Conservation (phyloP, 2,329 filamentous ascomycete genomes). For the Fusarium buxicola region DNA sequence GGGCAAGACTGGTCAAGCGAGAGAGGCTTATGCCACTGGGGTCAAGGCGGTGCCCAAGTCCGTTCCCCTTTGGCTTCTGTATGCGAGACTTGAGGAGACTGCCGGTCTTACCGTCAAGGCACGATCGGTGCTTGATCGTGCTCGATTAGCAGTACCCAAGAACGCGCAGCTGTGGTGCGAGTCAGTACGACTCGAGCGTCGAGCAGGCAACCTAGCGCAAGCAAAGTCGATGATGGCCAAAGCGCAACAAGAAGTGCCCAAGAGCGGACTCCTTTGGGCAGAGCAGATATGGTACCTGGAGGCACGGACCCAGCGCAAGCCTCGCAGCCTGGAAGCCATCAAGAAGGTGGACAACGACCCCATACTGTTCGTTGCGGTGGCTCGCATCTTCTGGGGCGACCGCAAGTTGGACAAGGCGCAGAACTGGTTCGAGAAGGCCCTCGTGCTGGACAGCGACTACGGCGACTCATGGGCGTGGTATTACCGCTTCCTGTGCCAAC, state of each 20-base stretch:
- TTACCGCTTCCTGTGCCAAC: slow-evolving; percentile 90
- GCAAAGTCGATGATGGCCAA: slow-evolving; percentile 94
- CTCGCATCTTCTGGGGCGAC: slow-evolving; percentile 96
- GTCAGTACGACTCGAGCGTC: slow-evolving; percentile 90
- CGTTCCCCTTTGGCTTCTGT: slow-evolving; percentile 89
- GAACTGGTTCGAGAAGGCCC: slow-evolving; percentile 97
- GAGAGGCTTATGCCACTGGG: slow-evolving; percentile 89
- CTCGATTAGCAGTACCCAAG: slow-evolving; percentile 87
- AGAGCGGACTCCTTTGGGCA: slow-evolving; percentile 87
- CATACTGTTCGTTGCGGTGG: slow-evolving; percentile 88
- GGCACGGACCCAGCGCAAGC: slow-evolving; percentile 89
- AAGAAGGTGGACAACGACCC: slow-evolving; percentile 97
- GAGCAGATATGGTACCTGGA: slow-evolving; percentile 98
- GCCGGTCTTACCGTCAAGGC: slow-evolving; percentile 89
- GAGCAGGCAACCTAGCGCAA: slow-evolving; percentile 83
- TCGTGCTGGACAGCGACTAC: slow-evolving; percentile 84
- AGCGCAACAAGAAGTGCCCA: slow-evolving; percentile 90
- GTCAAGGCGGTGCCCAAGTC: slow-evolving; percentile 88
- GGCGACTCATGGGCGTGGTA: slow-evolving; percentile 99
- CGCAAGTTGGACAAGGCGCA: slow-evolving; percentile 92
- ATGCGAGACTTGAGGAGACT: slow-evolving; percentile 87
- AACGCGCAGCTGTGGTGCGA: slow-evolving; percentile 89
- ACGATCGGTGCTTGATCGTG: slow-evolving; percentile 91
- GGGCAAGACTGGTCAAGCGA: slow-evolving; percentile 82
- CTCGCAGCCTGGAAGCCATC: slow-evolving; percentile 91